Base-by-base conservation (phyloP, 495 filamentous ascomycete species). In the Penicillium herquei region DNA sequence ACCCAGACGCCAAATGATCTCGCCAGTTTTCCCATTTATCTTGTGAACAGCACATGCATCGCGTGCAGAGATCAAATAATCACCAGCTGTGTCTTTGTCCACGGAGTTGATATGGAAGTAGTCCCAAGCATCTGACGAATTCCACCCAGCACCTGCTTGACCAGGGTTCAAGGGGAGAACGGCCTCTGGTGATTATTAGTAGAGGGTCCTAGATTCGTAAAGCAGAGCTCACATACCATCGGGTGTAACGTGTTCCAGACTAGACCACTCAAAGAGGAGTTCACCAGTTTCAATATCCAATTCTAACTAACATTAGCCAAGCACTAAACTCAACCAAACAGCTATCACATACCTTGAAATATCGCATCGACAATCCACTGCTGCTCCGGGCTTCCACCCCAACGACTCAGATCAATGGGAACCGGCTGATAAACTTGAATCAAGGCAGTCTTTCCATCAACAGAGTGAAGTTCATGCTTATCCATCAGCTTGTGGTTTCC, bases 11-110 rank as follows among this genome's bases (percentile, higher is more conserved):
- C 81, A 84, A 35, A 81, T 72, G 44, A 83, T 71, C 7, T 62
- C 61, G n/a, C 81, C 79, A 44, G 77, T 69, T 30, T 69, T 75
- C 13, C 78, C 78, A 41, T 75, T 78, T 57, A 84, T 75, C 52
- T 76, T 75, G 65, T 74, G 77, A 26, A 84, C 70, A 39, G 71
- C 63, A 57, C 71, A 73, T 2, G 72, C 69, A 57, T 82, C 71
- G 7, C 81, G 73, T 8, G 76, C 70, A 0, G 80, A 82, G 31
- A 84, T 65, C 0, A 84, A 60, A 54, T 81, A 84, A 59, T 81
- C 73, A 1, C 80, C 78, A 7, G 59, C 37, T 6, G 7, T 39
- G 42, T 59, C 56, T 42, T 69, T 69, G 39, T 69, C 66, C 3
- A 69, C 49, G 6, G 53, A 56, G 39, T 69, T 69, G 21, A 59